These are phyloP conservation scores for Porphyrellus cyaneotinctus DNA, from an alignment of 768 basidiomycete genomes.

Conservation along the genomic window DNA sequence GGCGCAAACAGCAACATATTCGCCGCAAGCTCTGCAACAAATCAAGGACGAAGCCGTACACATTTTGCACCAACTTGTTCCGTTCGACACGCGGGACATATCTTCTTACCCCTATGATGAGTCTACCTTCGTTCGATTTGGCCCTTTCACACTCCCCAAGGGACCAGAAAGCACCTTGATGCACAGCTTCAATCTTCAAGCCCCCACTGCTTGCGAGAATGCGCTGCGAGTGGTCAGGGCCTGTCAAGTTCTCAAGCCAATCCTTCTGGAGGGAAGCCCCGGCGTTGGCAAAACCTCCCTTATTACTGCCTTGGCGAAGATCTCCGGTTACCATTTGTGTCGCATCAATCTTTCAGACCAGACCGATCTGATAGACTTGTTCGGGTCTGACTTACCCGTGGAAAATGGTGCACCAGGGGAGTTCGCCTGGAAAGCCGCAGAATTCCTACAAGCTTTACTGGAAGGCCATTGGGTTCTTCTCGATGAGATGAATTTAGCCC, in stretches of 20 bases:
- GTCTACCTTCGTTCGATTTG: conserved; percentile 49
- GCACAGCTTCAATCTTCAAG: conserved; percentile 71
- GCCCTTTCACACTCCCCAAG: conserved; percentile 66
- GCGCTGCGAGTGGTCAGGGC: conserved; percentile 86
- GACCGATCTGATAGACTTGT: conserved; percentile 93
- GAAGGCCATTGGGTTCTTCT: conserved; percentile 97
- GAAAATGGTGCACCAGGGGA: conserved; percentile 89
- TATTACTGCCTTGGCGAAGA: conserved; percentile 77
- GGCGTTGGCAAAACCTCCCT: conserved; percentile 98
- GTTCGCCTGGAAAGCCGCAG: conserved; percentile 97
- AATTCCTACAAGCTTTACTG: conserved; percentile 89
- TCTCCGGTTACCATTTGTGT: conserved; percentile 73
- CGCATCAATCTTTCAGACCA: conserved; percentile 98
- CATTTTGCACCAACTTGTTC: conserved; percentile 55
- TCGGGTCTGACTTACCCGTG: conserved; percentile 93
- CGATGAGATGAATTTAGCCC: conserved; percentile 98
- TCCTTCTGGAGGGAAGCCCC: conserved; percentile 94
- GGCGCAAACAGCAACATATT: conserved; percentile 65
- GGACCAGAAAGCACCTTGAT: conserved; percentile 42
- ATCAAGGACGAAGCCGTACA: conserved; percentile 56
- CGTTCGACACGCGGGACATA: conserved; percentile 33
- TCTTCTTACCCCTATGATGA: conserved; percentile 32
- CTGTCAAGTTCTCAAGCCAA: conserved; percentile 85
- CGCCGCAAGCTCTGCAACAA: conserved; percentile 51
- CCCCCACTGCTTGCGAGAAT: conserved; percentile 86